Conservation (phyloP, 352 stramenopile species). For the Globisporangium abappressorium region DNA sequence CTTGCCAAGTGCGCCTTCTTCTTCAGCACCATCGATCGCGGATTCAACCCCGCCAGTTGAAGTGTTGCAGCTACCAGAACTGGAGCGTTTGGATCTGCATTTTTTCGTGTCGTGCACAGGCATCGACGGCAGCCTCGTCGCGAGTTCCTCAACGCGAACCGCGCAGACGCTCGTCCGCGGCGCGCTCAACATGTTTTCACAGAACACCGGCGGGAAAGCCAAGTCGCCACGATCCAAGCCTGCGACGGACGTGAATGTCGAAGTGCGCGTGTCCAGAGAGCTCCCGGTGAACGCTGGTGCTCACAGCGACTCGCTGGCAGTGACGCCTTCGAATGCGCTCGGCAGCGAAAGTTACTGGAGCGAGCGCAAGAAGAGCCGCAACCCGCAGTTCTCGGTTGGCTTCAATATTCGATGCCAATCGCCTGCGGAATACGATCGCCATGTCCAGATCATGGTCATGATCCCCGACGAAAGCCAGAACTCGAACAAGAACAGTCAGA, state of each 20-base stretch:
- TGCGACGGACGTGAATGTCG: conserved; percentile 62
- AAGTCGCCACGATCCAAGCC: conserved; percentile 51
- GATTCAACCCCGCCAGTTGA: neutral
- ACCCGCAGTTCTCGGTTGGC: conserved; percentile 66
- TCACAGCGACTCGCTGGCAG: neutral
- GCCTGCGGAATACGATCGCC: conserved; percentile 46
- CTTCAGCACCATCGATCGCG: neutral
- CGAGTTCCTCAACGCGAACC: conserved; percentile 41
- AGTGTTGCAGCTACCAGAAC: conserved; percentile 4
- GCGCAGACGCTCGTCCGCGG: conserved; percentile 74
- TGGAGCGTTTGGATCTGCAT: conserved; percentile 32
- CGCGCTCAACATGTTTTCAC: conserved; percentile 69
- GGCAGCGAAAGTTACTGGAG: conserved; percentile 68
- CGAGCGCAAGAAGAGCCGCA: conserved; percentile 58
- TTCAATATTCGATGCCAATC: conserved; percentile 56
- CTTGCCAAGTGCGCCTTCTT: neutral
- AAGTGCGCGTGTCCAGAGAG: conserved; percentile 60
- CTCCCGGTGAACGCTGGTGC: conserved; percentile 21
- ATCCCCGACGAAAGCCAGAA: conserved; percentile 67
- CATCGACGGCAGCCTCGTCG: conserved; percentile 53
- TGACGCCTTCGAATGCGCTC: conserved; percentile 20
- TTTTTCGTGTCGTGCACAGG: conserved; percentile 72
- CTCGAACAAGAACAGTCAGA: conserved; percentile 59
- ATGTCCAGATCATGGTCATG: conserved; percentile 77
- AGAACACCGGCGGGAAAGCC: conserved; percentile 23